phyloP scores from a whole-genome alignment of 208 protist species.

The Wallacemonas rigidus region DNA sequence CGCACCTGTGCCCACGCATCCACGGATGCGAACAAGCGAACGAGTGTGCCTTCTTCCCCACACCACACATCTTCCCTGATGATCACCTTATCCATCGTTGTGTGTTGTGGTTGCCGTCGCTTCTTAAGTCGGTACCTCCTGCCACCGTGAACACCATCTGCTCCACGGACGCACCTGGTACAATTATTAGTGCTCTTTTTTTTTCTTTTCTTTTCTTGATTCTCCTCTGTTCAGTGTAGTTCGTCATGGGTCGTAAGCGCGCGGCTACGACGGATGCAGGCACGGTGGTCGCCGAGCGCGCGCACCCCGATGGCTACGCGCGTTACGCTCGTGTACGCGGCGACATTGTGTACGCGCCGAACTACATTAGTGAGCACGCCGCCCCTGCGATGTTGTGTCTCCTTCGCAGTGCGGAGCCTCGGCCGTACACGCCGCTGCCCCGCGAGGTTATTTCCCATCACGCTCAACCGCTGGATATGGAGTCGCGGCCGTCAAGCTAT shows the following conservation, averaged over 20 bases:
- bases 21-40: too few relatives aligned
- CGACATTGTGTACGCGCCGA: constrained; percentile 18
- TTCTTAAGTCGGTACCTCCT: too few relatives aligned
- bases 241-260: too few relatives aligned
- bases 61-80: too few relatives aligned
- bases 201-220: background rate
- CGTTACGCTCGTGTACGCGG: constrained; percentile 18
- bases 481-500: constrained; percentile 55
- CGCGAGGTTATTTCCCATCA: constrained; percentile 42
- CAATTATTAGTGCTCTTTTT: background rate
- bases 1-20: too few relatives aligned
- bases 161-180: background rate
- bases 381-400: constrained; percentile 68
- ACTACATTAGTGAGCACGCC: constrained; percentile 64
- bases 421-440: constrained; percentile 62
- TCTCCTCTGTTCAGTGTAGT: too few relatives aligned
- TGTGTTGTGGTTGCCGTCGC: too few relatives aligned
- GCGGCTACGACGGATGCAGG: too few relatives aligned
- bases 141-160: too few relatives aligned
- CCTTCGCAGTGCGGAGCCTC: constrained; percentile 50
- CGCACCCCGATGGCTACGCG: constrained; percentile 5
- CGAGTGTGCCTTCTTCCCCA: too few relatives aligned
- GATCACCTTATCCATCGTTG: too few relatives aligned
- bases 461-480: constrained; percentile 59
- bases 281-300: background rate